Conservation (phyloP, 2,329 filamentous ascomycete genomes). For the Cercospora sp. region DNA sequence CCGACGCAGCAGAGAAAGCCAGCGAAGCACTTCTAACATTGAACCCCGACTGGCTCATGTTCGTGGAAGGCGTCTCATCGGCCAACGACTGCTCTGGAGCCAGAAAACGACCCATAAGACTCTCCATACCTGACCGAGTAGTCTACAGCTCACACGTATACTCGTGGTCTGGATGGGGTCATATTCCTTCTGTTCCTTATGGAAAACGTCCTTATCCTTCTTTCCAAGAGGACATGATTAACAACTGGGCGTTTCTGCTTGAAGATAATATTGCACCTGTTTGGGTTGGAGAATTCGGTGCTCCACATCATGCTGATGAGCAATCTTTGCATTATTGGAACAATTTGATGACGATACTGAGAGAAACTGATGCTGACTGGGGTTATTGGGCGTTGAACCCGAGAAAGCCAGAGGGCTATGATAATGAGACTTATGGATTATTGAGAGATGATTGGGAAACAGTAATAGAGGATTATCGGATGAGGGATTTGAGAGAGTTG, state of each 20-base stretch:
- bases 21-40: conserved; percentile 61
- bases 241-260: conserved; percentile 67
- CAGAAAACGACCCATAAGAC: conserved; percentile 55
- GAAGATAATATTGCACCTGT: conserved; percentile 59
- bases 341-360: conserved; percentile 62
- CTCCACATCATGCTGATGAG: conserved; percentile 53
- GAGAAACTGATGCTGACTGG: conserved; percentile 54
- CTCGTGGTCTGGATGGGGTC: conserved; percentile 66
- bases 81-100: conserved; percentile 65
- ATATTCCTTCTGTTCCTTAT: conserved; percentile 56
- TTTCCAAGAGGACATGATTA: conserved; percentile 63
- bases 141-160: conserved; percentile 71
- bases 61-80: conserved; percentile 68
- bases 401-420: conserved; percentile 59
- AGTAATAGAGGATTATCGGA: conserved; percentile 31
- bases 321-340: conserved; percentile 66
- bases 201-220: conserved; percentile 60
- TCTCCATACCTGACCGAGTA: conserved; percentile 57
- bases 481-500: conserved; percentile 29
- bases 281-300: conserved; percentile 69
- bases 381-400: conserved; percentile 72
- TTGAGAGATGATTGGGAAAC: conserved; percentile 66
- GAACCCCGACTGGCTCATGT: conserved; percentile 64
- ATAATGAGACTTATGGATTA: conserved; percentile 61
- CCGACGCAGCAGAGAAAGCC: conserved; percentile 62